A percentile compares a stretch with the other conserved stretches of the same genome.
Conservation (phyloP, 805 yeast species). For the Nakazawaea sp. region DNA sequence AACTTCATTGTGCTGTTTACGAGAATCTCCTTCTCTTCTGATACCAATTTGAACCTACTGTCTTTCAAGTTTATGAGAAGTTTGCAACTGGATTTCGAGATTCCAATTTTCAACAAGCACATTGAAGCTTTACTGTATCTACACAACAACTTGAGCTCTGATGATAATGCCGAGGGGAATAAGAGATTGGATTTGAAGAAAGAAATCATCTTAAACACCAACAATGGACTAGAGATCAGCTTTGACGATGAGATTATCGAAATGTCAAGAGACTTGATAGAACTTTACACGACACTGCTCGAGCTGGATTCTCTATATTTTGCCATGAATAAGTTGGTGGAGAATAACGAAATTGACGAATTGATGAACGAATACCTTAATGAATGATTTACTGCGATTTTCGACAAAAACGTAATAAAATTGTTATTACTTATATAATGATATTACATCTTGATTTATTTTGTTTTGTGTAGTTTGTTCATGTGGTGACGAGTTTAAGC, state of each 20-base stretch:
- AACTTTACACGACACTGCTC: slow-evolving; percentile 61
- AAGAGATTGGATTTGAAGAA: too few relatives aligned
- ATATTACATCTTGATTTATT: too few relatives aligned
- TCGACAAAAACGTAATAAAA: background rate
- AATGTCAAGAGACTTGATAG: slow-evolving; percentile 64
- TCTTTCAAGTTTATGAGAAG: slow-evolving; percentile 18
- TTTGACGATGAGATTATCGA: slow-evolving; percentile 60
- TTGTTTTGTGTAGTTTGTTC: too few relatives aligned
- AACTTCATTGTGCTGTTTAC: slow-evolving; percentile 21
- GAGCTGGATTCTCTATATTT: slow-evolving; percentile 72
- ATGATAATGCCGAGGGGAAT: background rate
- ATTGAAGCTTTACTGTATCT: slow-evolving; percentile 24
- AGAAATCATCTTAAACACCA: background rate
- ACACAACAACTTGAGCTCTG: slow-evolving; percentile 4
- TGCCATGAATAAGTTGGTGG: slow-evolving; percentile 46
- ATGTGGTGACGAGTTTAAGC: too few relatives aligned
- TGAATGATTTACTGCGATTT: background rate
- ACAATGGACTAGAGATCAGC: slow-evolving; percentile 54
- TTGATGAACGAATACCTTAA: slow-evolving; percentile 9
- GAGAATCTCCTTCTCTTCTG: slow-evolving; percentile 23
- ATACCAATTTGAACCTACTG: slow-evolving; percentile 16
- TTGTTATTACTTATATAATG: background rate
- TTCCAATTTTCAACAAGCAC: slow-evolving; percentile 27
- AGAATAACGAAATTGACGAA: slow-evolving; percentile 16
- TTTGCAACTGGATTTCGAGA: slow-evolving; percentile 15